A percentile compares a stretch with the other conserved stretches of the same genome.
Evolutionary conservation across 768 basidiomycete genomes (phyloP).

Genomic region (Ramaria rubella): DNA sequence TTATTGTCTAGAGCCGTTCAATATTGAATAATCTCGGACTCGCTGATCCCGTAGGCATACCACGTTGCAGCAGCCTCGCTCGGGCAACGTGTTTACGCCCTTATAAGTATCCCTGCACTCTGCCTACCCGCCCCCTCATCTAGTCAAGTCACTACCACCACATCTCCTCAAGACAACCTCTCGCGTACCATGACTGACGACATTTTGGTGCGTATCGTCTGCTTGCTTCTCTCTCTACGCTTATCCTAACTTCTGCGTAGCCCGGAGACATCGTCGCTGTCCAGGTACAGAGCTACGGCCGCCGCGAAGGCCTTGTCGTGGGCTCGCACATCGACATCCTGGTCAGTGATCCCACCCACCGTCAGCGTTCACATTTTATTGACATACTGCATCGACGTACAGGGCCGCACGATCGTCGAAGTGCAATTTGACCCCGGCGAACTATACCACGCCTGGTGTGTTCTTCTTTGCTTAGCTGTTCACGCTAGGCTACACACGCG

Average conservation of each 20-base stretch:
- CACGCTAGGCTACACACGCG: too few species aligned
- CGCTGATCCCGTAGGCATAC: neutral
- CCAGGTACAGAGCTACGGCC: conserved; percentile 49
- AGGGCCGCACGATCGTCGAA: conserved; percentile 81
- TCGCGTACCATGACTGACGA: too few species aligned
- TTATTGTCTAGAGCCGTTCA: neutral
- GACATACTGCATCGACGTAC: neutral
- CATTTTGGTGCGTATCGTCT: too few species aligned
- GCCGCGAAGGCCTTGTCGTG: conserved; percentile 74
- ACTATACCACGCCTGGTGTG: conserved; percentile 62
- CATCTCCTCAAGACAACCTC: neutral
- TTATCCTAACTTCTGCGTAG: conserved; percentile 27
- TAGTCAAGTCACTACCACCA: neutral
- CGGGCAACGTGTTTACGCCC: neutral
- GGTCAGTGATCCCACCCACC: conserved; percentile 36
- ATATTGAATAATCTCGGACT: neutral
- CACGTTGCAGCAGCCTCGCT: neutral
- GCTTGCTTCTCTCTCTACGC: neutral
- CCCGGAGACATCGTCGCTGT: conserved; percentile 80
- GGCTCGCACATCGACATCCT: conserved; percentile 65
- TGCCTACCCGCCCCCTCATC: neutral
- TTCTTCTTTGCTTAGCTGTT: conserved; percentile 8
- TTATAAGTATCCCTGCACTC: neutral
- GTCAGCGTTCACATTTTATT: too few species aligned
- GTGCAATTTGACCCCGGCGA: conserved; percentile 70